phyloP scores from a whole-genome alignment of 2,329 filamentous ascomycete species.

The Trichothecium roseum region DNA sequence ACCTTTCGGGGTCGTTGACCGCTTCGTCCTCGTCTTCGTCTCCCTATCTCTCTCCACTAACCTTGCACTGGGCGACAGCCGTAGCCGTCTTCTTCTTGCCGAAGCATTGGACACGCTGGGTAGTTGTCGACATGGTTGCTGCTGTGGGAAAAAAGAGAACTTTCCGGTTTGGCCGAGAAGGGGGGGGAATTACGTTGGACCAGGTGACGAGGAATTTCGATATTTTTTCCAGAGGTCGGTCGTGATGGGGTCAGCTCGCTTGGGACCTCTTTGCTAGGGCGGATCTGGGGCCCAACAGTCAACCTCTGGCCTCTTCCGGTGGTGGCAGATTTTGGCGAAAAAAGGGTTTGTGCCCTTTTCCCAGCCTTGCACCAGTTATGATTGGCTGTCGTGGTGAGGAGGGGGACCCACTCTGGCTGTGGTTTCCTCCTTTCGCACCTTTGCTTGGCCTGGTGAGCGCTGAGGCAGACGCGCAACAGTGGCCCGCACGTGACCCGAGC shows the following conservation, averaged over 20 bases:
- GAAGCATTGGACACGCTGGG: conserved; percentile 92
- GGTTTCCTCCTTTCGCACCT: neutral
- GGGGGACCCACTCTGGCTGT: too few species aligned
- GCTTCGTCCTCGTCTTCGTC: neutral
- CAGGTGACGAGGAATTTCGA: conserved; percentile 6
- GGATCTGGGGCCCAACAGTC: neutral
- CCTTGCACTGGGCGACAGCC: conserved; percentile 88
- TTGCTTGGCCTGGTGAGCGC: neutral
- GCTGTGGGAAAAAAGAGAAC: too few species aligned
- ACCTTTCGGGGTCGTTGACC: too few species aligned
- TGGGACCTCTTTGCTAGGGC: neutral
- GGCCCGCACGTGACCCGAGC: conserved; percentile 3
- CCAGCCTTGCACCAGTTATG: neutral
- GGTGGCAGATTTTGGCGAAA: conserved; percentile 1
- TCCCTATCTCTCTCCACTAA: conserved; percentile 35
- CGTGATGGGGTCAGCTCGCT: neutral
- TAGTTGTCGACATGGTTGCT: conserved; percentile 61
- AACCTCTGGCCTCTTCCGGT: neutral
- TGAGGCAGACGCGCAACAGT: neutral
- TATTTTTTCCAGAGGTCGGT: conserved; percentile 1
- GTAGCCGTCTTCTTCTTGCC: conserved; percentile 95
- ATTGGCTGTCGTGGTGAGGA: neutral
- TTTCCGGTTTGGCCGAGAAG: conserved; percentile 6
- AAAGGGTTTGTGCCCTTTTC: conserved; percentile 9
- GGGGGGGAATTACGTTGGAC: conserved; percentile 11